Evolutionary conservation across 2,329 filamentous ascomycete species (phyloP), one percentile per base, ranked within the genome.

Genomic region (Myrmaecium sp.): DNA sequence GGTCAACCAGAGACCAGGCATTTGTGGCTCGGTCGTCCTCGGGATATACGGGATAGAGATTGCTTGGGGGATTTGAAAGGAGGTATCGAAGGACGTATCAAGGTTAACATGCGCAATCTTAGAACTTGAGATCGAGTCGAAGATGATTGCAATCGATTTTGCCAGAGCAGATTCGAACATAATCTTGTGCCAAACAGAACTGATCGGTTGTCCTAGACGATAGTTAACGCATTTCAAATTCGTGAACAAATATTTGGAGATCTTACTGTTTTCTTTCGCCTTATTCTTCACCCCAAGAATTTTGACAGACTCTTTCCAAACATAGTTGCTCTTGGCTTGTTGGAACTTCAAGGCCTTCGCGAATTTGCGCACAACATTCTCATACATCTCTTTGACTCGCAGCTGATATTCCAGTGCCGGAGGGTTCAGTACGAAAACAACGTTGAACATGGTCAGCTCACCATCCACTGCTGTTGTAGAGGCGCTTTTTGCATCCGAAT

Each of bases 381-480:
- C 66, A 48, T 93, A 93, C 45, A 94, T 74, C 36, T 91, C 79
- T 22, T 76, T 68, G 23, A 91, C 59, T 8, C 68, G 59, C 43
- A 59, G 62, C 30, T 79, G 77, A 36, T 77, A 73, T 44, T 93
- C 79, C 30, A 84, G 62, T 27, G 74, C 70, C 26, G 74, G 75
- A 3, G 83, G 79, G 37, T 81, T 77, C 36, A 94, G 59, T 26
- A 93, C 79, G 49, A 95, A 95, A 14, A 95, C 83, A 7, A 94
- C 68, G 49, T 94, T 92, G 55, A 98, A 98, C 86, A 95, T 95
- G 35, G 75, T 83, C 79, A 95, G 84, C 46, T 79, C 74, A 43
- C 70, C 62, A 33, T 75, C 62, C 21, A 60, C 51, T 21, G 39
- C 36, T 9, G 51, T 53, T 6, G 43, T 49, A 9, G 45, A 50